Percentiles rank a stretch among this genome's conserved stretches.
Conservation (phyloP, 345 rosid genomes). For the Dipteronia sinensis region DNA sequence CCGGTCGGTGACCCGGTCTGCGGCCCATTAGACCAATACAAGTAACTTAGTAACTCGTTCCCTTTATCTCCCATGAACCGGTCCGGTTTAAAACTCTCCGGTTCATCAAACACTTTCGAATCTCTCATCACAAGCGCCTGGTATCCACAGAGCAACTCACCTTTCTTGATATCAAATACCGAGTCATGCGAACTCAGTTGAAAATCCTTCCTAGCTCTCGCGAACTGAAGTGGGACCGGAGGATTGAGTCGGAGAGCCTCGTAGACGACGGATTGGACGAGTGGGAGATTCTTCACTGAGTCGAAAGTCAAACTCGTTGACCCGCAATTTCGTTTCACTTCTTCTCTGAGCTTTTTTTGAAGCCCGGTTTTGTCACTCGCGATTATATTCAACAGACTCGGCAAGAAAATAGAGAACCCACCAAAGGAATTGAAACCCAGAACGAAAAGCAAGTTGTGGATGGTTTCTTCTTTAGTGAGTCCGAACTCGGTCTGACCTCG, state of each 20-base stretch:
- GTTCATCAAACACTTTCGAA: conserved; percentile 58
- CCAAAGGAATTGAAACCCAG: conserved; percentile 88
- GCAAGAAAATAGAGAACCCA: conserved; percentile 76
- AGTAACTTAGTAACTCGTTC: conserved; percentile 45
- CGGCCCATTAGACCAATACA: conserved; percentile 89
- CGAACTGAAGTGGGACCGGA: conserved; percentile 71
- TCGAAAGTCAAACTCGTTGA: conserved; percentile 52
- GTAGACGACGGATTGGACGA: conserved; percentile 78
- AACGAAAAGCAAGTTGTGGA: conserved; percentile 67
- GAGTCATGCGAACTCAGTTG: conserved; percentile 66
- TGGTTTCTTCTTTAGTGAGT: conserved; percentile 53
- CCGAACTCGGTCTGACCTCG: conserved; percentile 60
- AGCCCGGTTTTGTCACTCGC: conserved; percentile 54
- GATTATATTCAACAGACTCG: conserved; percentile 38
- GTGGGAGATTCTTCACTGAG: conserved; percentile 60
- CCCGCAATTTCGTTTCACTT: conserved; percentile 52
- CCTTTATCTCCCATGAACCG: conserved; percentile 60
- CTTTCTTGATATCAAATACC: conserved; percentile 60
- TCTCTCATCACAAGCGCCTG: conserved; percentile 76
- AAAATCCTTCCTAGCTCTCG: conserved; percentile 81
- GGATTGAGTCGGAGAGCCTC: conserved; percentile 76
- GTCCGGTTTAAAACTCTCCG: conserved; percentile 68
- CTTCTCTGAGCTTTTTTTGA: conserved; percentile 51
- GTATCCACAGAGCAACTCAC: conserved; percentile 83
- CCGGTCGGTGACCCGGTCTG: conserved; percentile 67